These are phyloP conservation scores for Claviceps sp. DNA, from an alignment of 2,329 filamentous ascomycete genomes.

Conservation along the genomic window DNA sequence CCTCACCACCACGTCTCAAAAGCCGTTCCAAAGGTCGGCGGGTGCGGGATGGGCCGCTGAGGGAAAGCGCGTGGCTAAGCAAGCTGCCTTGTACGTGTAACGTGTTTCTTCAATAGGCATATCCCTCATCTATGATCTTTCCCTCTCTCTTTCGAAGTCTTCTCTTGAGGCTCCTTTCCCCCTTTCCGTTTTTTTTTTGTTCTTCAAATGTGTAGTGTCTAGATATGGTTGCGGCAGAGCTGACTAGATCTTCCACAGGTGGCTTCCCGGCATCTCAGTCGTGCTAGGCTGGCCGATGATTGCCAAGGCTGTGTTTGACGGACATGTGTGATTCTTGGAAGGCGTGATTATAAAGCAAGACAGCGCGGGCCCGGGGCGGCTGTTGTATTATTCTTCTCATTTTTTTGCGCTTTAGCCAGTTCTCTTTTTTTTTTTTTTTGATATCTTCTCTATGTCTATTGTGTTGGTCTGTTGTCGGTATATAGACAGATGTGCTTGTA, in stretches of 20 bases:
- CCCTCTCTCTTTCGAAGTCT: background rate
- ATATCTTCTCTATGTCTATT: too few relatives aligned
- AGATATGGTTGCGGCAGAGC: background rate
- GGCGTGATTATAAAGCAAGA: background rate
- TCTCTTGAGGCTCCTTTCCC: too few relatives aligned
- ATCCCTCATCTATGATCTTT: background rate
- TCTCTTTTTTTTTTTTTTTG: too few relatives aligned
- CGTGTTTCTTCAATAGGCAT: constrained; percentile 5
- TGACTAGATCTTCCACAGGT: constrained; percentile 12
- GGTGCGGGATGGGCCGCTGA: constrained; percentile 19
- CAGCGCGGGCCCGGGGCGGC: too few relatives aligned
- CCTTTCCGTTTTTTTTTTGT: too few relatives aligned
- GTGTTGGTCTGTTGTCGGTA: too few relatives aligned
- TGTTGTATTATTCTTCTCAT: too few relatives aligned
- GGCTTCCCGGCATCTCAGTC: constrained; percentile 20
- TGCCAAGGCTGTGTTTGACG: constrained; percentile 17
- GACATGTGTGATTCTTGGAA: constrained; percentile 13
- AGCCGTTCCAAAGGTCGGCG: constrained; percentile 16
- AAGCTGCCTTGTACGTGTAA: constrained; percentile 21
- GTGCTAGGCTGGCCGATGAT: constrained; percentile 23
- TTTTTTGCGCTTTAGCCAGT: too few relatives aligned
- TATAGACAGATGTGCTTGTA: too few relatives aligned
- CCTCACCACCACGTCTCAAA: constrained; percentile 17
- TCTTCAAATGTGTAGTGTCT: too few relatives aligned
- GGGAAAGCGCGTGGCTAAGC: constrained; percentile 18